Evolutionary conservation across 1,284 basidiomycete genomes (phyloP).

Genomic region (Xerocomus alliaceus): DNA sequence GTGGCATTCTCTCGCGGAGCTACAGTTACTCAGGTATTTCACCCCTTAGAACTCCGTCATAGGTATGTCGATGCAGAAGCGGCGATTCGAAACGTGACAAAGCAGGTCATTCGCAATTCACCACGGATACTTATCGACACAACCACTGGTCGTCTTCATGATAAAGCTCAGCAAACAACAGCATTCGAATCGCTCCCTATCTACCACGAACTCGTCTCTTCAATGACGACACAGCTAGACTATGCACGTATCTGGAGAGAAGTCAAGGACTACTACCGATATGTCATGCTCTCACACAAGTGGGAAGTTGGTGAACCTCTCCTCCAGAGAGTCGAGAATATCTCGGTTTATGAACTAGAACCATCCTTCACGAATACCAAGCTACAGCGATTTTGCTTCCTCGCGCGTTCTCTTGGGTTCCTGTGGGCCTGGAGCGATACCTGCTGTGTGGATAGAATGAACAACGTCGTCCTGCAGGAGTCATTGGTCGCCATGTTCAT

Average conservation of each 20-base stretch:
- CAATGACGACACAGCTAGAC: slow-evolving; percentile 7
- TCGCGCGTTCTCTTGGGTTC: not conserved
- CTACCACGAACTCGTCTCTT: not conserved
- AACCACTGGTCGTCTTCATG: not conserved
- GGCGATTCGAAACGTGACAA: not conserved
- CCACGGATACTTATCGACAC: slow-evolving; percentile 7
- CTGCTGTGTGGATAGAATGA: not conserved
- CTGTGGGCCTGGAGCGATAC: slow-evolving; percentile 13
- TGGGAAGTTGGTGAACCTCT: slow-evolving; percentile 8
- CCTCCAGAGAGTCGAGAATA: slow-evolving; percentile 3
- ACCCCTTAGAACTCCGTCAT: slow-evolving; percentile 2
- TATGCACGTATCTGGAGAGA: not conserved
- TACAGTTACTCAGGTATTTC: too few relatives aligned
- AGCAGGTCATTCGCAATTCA: not conserved
- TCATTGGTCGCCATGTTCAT: not conserved
- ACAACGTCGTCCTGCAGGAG: not conserved
- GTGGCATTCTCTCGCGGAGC: too few relatives aligned
- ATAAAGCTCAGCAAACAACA: slow-evolving; percentile 1
- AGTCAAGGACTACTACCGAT: slow-evolving; percentile 6
- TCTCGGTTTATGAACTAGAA: slow-evolving; percentile 1
- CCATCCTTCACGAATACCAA: not conserved
- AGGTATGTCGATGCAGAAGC: not conserved
- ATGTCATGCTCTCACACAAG: slow-evolving; percentile 14
- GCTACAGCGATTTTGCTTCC: slow-evolving; percentile 7
- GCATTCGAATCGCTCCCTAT: slow-evolving; percentile 2